Conservation (phyloP, 1,139 yeast genomes). For the Yamadazyma taylorii region DNA sequence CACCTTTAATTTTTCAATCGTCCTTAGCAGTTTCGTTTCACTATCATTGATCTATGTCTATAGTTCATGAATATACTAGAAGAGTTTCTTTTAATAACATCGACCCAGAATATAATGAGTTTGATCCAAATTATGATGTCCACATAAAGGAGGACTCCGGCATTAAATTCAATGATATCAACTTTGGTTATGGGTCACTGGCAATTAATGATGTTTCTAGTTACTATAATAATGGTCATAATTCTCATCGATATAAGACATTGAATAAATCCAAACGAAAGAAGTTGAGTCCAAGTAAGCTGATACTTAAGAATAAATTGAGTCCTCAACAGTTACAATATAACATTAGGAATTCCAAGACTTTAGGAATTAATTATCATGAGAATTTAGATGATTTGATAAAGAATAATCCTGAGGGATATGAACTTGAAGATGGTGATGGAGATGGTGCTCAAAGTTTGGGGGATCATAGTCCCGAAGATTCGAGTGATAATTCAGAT, state of each 20-base stretch:
- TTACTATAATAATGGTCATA: slow-evolving; percentile 6
- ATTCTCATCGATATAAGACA: slow-evolving; percentile 3
- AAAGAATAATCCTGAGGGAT: no score
- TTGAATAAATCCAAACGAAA: slow-evolving; percentile 15
- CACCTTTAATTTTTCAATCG: no score
- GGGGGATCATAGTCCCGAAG: neutral
- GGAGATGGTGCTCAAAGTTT: slow-evolving; percentile 10
- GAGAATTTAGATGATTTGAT: slow-evolving; percentile 23
- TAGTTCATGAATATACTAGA: slow-evolving; percentile 21
- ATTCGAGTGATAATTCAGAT: slow-evolving; percentile 3
- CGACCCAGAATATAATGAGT: slow-evolving; percentile 19
- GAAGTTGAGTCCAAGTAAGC: slow-evolving; percentile 33
- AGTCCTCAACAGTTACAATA: slow-evolving; percentile 30
- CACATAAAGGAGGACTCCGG: neutral
- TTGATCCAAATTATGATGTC: slow-evolving; percentile 7
- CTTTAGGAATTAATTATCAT: slow-evolving; percentile 22
- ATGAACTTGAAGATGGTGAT: no score
- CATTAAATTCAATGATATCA: slow-evolving; percentile 14
- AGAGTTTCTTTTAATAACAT: slow-evolving; percentile 49
- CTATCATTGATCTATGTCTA: slow-evolving; percentile 10
- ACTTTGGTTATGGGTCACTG: slow-evolving; percentile 19
- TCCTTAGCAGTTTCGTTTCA: no score
- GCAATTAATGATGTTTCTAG: slow-evolving; percentile 14
- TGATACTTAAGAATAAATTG: slow-evolving; percentile 42
- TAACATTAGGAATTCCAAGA: slow-evolving; percentile 20